Base-by-base conservation (phyloP, 23 red algal species). In the Pyropia yezoensis region DNA sequence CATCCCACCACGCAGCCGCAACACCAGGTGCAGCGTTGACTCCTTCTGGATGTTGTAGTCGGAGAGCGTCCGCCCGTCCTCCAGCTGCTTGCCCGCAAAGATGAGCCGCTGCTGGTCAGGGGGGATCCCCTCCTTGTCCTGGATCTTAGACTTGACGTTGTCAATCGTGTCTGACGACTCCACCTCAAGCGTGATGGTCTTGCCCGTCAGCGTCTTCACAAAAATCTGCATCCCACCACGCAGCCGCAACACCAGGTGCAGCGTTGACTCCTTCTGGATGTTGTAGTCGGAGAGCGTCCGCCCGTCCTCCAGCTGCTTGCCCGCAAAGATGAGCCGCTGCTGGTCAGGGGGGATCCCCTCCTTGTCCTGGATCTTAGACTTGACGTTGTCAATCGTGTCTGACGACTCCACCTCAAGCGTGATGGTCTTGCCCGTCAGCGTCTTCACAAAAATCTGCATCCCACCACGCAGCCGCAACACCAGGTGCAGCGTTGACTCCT, bases 11-110 rank as follows among this genome's bases (percentile, higher is more conserved):
- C 87, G 78, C 64, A 68, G 91, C 65, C 78, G 82, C 20, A 72
- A 71, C 59, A 96, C 92, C 33, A 96, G 65, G 74, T 96, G 92
- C n/a, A 96, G 73, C 23, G 92, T 96, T 3, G 83, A 89, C 62
- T 96, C 92, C 67, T 96, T 96, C 63, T 96, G 92, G 54, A 96
- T 96, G 75, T 96, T 96, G 50, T 96, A 96, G 74, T 96, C 92
- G 18, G 77, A 85, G 6, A 96, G 76, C 24, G 92, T 96, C 30
- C 92, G 83, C 33, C 92, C 92, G 28, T 96, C 92, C 75, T 96
- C 92, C n/a, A 96, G 65, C 60, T 96, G 92, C 66, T 96, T 96
- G 3, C 19, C 92, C 92, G 92, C 92, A 62, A 96, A 96, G 53
- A 96, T 96, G 20, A 96, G 66, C 22, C 92, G 84, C 82, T 96